Base-by-base conservation (phyloP, 176 grass and related monocot genomes). In the Canna indica region DNA sequence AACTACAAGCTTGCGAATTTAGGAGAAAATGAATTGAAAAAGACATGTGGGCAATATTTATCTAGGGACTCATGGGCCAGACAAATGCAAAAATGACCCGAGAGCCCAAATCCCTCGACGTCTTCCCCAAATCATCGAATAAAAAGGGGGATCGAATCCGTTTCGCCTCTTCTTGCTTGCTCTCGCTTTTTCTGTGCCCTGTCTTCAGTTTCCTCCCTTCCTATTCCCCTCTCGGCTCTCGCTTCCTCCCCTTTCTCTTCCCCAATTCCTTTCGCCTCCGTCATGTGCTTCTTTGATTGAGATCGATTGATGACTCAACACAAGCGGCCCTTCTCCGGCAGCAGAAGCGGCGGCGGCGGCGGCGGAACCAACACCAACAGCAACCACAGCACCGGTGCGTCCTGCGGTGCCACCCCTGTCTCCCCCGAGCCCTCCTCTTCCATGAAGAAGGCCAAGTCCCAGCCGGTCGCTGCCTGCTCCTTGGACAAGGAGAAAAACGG, bases 391-490 rank as follows among this genome's bases (percentile, higher is more conserved):
- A 30, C 54, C 34, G 54, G 53, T 17, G 36, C 71, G 6, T 59
- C 71, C 71, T 33, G 34, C 35, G 56, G 71, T 25, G 71, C 35
- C 69, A 47, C 38, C 67, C 76, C 25, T 36, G 36, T 41, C 79
- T 78, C 44, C 27, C 16, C 68, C 39, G 36, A 74, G n/a, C 30
- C 76, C 45, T 52, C 69, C 33, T 72, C 76, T 69, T 73, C 69
- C 57, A 90, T 90, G 88, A 90, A 90, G 83, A 90, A 90, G 78
- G 42, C 67, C 62, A 90, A 83, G 62, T 57, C 72, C 35, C 84
- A 82, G 5, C 16, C 68, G 34, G 63, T n/a, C 35, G 8, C 35
- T 20, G 32, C 78, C 52, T 59, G 79, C 38, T 78, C 88, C 36
- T 64, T 44, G 24, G 44, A 61, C 10, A 27, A 59, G 30, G 84